Evolutionary conservation across 225 moss, liverwort and hornwort genomes (phyloP), one percentile per base, ranked within the genome.

Genomic region (Ulota crispa): DNA sequence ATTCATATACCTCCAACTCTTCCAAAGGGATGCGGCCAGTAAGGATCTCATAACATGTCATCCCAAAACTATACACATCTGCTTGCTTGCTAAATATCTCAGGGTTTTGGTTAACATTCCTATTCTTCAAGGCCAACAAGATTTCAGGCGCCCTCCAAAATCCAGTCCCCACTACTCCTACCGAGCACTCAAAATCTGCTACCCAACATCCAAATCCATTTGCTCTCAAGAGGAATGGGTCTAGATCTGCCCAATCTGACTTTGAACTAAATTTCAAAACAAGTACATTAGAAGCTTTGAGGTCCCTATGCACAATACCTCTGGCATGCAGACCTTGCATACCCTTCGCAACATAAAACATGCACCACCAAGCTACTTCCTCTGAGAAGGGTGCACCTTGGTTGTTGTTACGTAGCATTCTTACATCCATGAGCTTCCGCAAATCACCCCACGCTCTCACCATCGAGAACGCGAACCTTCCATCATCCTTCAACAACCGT

Each of bases 261-360:
- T 2, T 3, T 9, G 0, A 2, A 3, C 34, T 3, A 1, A 0
- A 10, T 30, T 30, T 9, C 1, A 20, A 0, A 13, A 45, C 7
- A 4, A 72, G 80, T 5, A 71, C 50, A 24, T 72, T 80, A 0
- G 72, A 26, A 52, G 64, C 53, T 72, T 53, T 80, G 5, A 80
- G 64, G 15, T 54, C 72, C 6, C 50, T 1, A 4, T 80, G 80
- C 3, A 10, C 26, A 30, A 73, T 73, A 64, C 21, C 45, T 3
- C 3, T 64, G 3, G 2, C 30, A 64, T 64, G 4, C 64, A 64
- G 31, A 20, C 3, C 1, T 34, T 34, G 64, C 64, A 64, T 64
- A 18, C 20, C 34, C 8, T 3, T 3, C 3, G 32, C 32, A 30
- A 64, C 20, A 6, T 9, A 3, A 8, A 8, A 20, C 7, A 64